These are phyloP conservation scores for Blastocystis sp. DNA, from an alignment of 352 stramenopile species.

Conservation along the genomic window DNA sequence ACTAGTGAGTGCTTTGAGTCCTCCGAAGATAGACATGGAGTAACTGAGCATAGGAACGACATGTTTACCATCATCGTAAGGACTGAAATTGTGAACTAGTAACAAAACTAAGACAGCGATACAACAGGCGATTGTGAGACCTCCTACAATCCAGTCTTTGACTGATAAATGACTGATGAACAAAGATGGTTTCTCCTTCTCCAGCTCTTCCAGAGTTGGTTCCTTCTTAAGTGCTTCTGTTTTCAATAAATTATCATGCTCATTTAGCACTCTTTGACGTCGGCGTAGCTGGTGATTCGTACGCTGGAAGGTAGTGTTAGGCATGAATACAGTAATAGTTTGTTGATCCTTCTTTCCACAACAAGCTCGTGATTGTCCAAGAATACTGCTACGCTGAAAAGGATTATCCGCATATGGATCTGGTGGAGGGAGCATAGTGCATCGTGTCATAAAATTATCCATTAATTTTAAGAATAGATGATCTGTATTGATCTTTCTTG, in stretches of 20 bases:
- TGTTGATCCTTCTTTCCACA: neutral
- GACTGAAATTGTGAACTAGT: neutral
- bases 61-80: slow-evolving; percentile 40
- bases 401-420: slow-evolving; percentile 45
- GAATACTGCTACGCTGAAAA: neutral
- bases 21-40: slow-evolving; percentile 49
- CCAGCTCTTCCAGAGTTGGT: slow-evolving; percentile 62
- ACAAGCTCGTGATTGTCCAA: neutral
- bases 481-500: slow-evolving; percentile 45
- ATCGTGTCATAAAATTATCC: slow-evolving; percentile 66
- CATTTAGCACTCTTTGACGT: slow-evolving; percentile 29
- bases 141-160: slow-evolving; percentile 40
- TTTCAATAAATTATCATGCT: slow-evolving; percentile 47
- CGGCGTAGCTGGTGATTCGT: slow-evolving; percentile 46
- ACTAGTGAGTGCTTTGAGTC: slow-evolving; percentile 40
- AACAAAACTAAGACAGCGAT: slow-evolving; percentile 29
- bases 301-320: slow-evolving; percentile 38
- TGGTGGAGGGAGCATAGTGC: slow-evolving; percentile 64
- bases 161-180: slow-evolving; percentile 1
- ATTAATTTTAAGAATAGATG: slow-evolving; percentile 59
- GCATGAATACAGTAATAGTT: slow-evolving; percentile 42
- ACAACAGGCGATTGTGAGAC: slow-evolving; percentile 1
- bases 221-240: slow-evolving; percentile 45
- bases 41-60: slow-evolving; percentile 37
- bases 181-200: slow-evolving; percentile 38